phyloP scores from a whole-genome alignment of 2,329 filamentous ascomycete genomes.

The Penicillium polonicum region DNA sequence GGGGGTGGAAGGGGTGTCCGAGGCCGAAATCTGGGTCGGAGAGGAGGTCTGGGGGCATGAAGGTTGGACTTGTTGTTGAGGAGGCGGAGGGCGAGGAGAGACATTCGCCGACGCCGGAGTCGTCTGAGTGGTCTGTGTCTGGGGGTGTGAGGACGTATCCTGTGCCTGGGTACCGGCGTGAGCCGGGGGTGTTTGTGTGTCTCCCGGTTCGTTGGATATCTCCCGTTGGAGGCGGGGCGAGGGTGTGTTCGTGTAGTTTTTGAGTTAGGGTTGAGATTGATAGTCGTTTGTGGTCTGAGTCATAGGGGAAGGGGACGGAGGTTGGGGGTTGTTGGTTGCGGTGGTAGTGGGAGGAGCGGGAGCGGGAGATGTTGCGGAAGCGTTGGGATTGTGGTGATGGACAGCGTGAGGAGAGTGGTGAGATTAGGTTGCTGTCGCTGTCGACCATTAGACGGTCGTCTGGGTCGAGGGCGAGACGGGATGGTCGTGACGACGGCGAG shows the following conservation, averaged over 20 bases:
- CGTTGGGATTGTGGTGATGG: constrained; percentile 42
- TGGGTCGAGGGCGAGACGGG: constrained; percentile 3
- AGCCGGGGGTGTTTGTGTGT: constrained; percentile 14
- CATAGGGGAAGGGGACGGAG: constrained; percentile 45
- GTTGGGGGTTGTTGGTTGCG: constrained; percentile 41
- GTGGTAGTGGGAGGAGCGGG: constrained; percentile 36
- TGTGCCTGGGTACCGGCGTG: neutral
- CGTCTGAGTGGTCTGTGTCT: constrained; percentile 35
- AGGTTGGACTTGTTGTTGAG: constrained; percentile 33
- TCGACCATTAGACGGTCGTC: constrained; percentile 9
- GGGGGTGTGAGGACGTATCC: constrained; percentile 39
- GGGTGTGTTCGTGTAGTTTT: constrained; percentile 43
- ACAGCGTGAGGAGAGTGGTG: constrained; percentile 44
- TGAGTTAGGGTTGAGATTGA: constrained; percentile 43
- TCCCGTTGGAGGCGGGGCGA: constrained; percentile 25
- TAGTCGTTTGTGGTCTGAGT: constrained; percentile 31
- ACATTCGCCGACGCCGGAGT: constrained; percentile 33
- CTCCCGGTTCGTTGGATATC: neutral
- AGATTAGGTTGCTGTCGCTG: constrained; percentile 23
- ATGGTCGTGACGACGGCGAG: constrained; percentile 2
- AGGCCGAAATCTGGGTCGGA: neutral
- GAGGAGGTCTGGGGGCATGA: constrained; percentile 27
- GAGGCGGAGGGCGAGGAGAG: constrained; percentile 61
- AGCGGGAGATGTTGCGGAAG: constrained; percentile 31
- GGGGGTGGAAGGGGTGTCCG: neutral